Evolutionary conservation across 2,329 filamentous ascomycete genomes (phyloP), one percentile per base, ranked within the genome.

Genomic region (Neonectria ditissima): DNA sequence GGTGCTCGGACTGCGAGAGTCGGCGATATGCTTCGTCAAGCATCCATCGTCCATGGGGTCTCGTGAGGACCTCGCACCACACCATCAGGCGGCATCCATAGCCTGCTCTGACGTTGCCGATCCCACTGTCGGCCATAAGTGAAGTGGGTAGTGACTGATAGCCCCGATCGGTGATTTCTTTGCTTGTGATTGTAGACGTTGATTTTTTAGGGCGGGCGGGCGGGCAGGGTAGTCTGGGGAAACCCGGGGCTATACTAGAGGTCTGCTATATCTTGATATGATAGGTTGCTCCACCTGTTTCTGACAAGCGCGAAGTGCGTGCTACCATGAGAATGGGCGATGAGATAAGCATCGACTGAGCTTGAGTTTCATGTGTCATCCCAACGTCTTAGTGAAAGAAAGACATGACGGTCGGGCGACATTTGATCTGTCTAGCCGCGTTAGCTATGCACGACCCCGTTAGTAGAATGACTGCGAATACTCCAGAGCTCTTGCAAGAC

Each of bases 81-180:
- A 47, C 32, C 10, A 20, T 45, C 45, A 37, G 47, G 37, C 13
- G 30, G 13, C 24, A 28, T 18, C 13, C 16, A 9, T 9, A 8
- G 24, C 14, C 18, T 26, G 20, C 9, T 34, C 45, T 37, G 24
- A n/a, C 16, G 30, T 9, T 51, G 55, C 32, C 55, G 55, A 57
- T 57, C 55, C 28, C 26, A 47, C 48, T 57, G 45, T 51, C 20
- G 26, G 44, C 16, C 24, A 22, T 32, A 14, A 43, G 32, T 39
- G 39, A 32, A 32, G 44, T 37, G 18, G 39, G 16, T 34, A 24
- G n/a, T 10, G 11, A n/a, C 30, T 50, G 10, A 32, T 32, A 34
- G 28, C n/a, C 48, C 59, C 44, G 54, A 63, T 63, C 53, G 45
- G 59, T 50, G 20, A 63, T 28, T 41, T 24, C 14, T 39, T 53